A percentile compares a stretch with the other conserved stretches of the same genome.
Evolutionary conservation across 129 eudicot species (phyloP).

Genomic region (Tagetes erecta): DNA sequence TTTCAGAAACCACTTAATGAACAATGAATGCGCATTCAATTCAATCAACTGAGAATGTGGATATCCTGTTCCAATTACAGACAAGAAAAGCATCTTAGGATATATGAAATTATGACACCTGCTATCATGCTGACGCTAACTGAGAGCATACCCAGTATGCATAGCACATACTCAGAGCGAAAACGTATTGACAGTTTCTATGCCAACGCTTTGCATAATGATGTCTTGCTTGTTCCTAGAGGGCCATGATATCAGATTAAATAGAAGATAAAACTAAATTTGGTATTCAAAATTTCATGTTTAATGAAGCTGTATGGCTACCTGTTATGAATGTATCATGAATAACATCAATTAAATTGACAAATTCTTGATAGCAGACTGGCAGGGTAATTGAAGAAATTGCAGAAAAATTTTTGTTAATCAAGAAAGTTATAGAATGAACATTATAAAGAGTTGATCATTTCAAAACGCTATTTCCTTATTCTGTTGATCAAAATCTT

Average conservation of each 20-base stretch:
- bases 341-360: background rate
- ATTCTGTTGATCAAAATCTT: conserved; percentile 2
- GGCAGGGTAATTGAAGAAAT: background rate
- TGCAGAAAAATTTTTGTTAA: conserved; percentile 12
- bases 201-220: conserved; percentile 95
- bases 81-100: conserved; percentile 5
- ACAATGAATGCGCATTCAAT: conserved; percentile 95
- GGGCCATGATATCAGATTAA: conserved; percentile 61
- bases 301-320: background rate
- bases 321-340: conserved; percentile 1
- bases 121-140: conserved; percentile 12
- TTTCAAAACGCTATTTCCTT: background rate
- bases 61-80: conserved; percentile 51
- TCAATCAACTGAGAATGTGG: conserved; percentile 85
- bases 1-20: conserved; percentile 99
- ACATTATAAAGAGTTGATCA: background rate
- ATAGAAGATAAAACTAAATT: background rate
- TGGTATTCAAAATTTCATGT: background rate
- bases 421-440: background rate
- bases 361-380: background rate
- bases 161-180: conserved; percentile 61
- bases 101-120: conserved; percentile 3
- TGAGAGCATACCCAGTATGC: conserved; percentile 4
- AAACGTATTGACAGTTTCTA: conserved; percentile 93
- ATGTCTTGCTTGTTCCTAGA: conserved; percentile 98